Conservation (phyloP, 768 basidiomycete genomes). For the Panaeolus papilionaceus region DNA sequence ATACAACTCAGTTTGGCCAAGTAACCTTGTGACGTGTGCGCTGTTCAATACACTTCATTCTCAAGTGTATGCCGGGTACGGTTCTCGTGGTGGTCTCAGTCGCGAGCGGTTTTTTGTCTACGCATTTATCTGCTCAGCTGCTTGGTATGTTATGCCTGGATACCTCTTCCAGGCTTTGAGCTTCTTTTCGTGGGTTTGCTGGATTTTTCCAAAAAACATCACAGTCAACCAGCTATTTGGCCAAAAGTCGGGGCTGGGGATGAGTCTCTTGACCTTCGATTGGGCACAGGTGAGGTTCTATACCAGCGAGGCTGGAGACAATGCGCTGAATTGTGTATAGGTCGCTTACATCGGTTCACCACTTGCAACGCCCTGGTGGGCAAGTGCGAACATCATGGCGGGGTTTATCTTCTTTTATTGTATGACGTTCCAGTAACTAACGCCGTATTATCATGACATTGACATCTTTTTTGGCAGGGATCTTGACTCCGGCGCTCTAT, state of each 20-base stretch:
- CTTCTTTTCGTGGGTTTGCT: conserved; percentile 47
- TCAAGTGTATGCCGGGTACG: conserved; percentile 65
- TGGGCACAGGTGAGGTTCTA: conserved; percentile 69
- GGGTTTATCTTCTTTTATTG: conserved; percentile 73
- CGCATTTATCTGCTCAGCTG: conserved; percentile 55
- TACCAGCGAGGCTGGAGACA: conserved; percentile 30
- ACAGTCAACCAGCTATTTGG: conserved; percentile 56
- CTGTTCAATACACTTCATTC: conserved; percentile 78
- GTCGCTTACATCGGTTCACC: conserved; percentile 49
- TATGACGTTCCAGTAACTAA: conserved; percentile 23
- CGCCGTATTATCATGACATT: not conserved
- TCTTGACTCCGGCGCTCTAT: conserved; percentile 67
- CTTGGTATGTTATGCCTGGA: conserved; percentile 52
- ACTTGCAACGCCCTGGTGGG: conserved; percentile 62
- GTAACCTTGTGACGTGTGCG: conserved; percentile 71
- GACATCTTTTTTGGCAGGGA: conserved; percentile 36
- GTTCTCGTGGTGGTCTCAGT: conserved; percentile 58
- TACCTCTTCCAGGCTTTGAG: conserved; percentile 50
- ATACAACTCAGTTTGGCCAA: conserved; percentile 62
- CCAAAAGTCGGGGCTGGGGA: conserved; percentile 50
- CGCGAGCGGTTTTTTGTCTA: conserved; percentile 73
- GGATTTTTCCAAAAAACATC: conserved; percentile 53
- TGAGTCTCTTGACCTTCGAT: conserved; percentile 51
- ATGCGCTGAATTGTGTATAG: not conserved
- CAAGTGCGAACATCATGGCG: conserved; percentile 62